Conservation (phyloP, 306 rosid species). For the Fragaria ananassa region DNA sequence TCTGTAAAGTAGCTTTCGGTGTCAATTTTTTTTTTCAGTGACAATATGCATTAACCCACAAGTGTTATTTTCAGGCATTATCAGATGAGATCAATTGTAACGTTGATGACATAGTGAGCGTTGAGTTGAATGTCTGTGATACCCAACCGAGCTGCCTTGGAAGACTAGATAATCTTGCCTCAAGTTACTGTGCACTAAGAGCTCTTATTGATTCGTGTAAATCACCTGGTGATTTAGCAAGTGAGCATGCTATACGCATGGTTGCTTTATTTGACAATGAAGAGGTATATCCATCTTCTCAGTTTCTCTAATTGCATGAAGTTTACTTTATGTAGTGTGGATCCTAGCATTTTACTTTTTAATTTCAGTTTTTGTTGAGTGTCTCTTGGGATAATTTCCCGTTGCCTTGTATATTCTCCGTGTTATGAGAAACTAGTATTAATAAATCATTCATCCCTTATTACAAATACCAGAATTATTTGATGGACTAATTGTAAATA, state of each 20-base stretch:
- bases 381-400: not conserved
- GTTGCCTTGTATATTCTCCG: not conserved
- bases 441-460: not conserved
- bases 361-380: not conserved
- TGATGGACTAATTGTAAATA: not conserved
- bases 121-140: conserved; percentile 87
- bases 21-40: not conserved
- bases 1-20: conserved; percentile 1
- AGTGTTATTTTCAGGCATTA: conserved; percentile 50
- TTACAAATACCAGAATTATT: not conserved
- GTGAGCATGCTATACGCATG: conserved; percentile 76
- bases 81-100: conserved; percentile 76
- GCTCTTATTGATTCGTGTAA: conserved; percentile 81
- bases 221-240: conserved; percentile 54
- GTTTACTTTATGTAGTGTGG: not conserved
- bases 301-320: conserved; percentile 1
- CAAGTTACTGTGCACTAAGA: conserved; percentile 88
- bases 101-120: conserved; percentile 62
- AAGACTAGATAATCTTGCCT: conserved; percentile 92
- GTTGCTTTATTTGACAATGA: conserved; percentile 98
- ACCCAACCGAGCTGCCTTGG: conserved; percentile 99
- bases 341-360: not conserved
- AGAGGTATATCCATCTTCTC: conserved; percentile 58
- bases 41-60: conserved; percentile 1
- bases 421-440: not conserved